Evolutionary conservation across 345 rosid genomes (phyloP).

Genomic region (Limnanthes douglasii): DNA sequence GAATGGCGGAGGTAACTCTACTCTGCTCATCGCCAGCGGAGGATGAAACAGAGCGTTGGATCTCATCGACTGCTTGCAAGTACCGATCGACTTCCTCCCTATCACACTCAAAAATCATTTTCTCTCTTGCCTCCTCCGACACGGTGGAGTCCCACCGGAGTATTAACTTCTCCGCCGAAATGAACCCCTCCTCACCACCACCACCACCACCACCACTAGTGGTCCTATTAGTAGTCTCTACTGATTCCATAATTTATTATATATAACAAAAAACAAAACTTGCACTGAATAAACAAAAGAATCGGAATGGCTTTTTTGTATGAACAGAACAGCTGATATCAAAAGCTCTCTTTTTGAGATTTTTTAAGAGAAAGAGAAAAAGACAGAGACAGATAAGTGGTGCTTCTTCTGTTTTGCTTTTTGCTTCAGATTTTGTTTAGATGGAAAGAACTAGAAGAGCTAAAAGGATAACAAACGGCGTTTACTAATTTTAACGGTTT

Average conservation of each 20-base stretch:
- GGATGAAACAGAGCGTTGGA: conserved; percentile 30
- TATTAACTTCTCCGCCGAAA: conserved; percentile 60
- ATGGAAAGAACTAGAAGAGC: too few species aligned
- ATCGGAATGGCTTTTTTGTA: too few species aligned
- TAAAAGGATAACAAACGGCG: too few species aligned
- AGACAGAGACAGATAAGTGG: too few species aligned
- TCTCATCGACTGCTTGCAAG: conserved; percentile 73
- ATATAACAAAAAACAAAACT: too few species aligned
- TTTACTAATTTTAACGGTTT: too few species aligned
- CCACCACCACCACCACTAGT: conserved; percentile 1
- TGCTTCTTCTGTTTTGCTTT: too few species aligned
- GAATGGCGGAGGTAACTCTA: conserved; percentile 56
- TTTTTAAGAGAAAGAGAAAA: too few species aligned
- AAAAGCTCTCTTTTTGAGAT: too few species aligned
- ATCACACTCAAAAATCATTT: conserved; percentile 66
- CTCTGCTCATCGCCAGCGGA: conserved; percentile 14
- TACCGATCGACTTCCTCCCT: conserved; percentile 69
- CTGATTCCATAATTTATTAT: conserved; percentile 14
- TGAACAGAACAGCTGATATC: too few species aligned
- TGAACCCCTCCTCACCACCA: conserved; percentile 10
- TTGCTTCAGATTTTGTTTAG: too few species aligned
- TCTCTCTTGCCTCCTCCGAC: conserved; percentile 64
- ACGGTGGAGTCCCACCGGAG: conserved; percentile 77
- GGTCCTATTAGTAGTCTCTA: conserved; percentile 5
- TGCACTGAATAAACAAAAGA: too few species aligned